phyloP scores from a whole-genome alignment of 495 filamentous ascomycete species.

The Penicillium longicatenatum region DNA sequence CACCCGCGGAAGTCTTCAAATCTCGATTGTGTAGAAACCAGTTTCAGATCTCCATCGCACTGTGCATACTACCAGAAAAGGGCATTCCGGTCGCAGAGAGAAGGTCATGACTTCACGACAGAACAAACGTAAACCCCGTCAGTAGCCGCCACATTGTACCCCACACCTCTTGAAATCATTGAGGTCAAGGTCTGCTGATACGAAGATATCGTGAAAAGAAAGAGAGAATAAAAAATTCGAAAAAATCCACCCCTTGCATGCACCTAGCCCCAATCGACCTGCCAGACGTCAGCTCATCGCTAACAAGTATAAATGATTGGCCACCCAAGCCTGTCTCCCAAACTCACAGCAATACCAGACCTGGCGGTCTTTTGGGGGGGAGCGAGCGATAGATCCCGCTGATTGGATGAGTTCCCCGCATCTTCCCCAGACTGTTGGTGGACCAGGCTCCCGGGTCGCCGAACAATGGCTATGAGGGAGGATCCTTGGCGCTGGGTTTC shows the following conservation, averaged over 20 bases:
- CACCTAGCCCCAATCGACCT: not conserved
- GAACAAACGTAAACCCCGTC: not conserved
- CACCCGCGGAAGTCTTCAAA: not conserved
- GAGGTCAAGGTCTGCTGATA: not conserved
- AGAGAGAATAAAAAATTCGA: not conserved
- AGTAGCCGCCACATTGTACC: not conserved
- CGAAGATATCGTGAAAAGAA: not conserved
- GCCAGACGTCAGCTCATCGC: not conserved
- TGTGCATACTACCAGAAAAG: not conserved
- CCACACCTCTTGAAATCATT: not conserved
- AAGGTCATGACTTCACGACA: not conserved
- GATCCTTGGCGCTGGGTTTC: not conserved
- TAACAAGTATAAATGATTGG: not conserved
- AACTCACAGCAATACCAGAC: not conserved
- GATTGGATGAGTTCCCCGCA: constrained; percentile 5
- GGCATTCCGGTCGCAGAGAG: not conserved
- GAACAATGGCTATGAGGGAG: not conserved
- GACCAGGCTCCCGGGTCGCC: not conserved
- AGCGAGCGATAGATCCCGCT: not conserved
- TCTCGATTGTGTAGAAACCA: not conserved
- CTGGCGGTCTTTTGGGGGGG: not conserved
- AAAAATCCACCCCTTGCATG: not conserved
- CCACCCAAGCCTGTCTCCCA: not conserved
- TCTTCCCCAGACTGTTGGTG: constrained; percentile 2
- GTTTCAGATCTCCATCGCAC: not conserved